Conservation (phyloP, 805 yeast species). For the Starmerella sp. region DNA sequence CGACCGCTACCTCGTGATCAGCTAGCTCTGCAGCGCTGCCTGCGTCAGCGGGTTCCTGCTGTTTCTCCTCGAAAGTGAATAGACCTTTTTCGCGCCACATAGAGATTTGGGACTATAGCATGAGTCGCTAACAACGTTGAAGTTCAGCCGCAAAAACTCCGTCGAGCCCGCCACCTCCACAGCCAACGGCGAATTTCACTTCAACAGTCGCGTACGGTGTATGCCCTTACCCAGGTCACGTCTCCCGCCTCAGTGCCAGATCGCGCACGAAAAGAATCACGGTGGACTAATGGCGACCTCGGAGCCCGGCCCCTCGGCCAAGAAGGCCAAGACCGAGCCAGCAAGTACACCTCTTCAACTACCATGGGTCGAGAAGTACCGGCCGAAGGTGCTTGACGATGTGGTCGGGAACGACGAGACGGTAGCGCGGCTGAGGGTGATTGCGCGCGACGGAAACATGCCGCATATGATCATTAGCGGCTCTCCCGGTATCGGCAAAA, state of each 20-base stretch:
- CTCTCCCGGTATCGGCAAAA: conserved; percentile 93
- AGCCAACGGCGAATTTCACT: background rate
- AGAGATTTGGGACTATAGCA: too few species aligned
- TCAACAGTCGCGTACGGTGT: background rate
- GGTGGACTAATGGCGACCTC: background rate
- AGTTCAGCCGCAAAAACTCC: too few species aligned
- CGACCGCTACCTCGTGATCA: too few species aligned
- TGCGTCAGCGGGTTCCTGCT: too few species aligned
- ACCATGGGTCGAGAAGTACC: conserved; percentile 82
- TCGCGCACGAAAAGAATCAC: background rate
- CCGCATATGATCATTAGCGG: conserved; percentile 93
- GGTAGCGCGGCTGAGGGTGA: conserved; percentile 66
- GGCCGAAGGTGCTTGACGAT: conserved; percentile 69
- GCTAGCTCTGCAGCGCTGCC: too few species aligned
- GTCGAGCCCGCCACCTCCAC: too few species aligned
- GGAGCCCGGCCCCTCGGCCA: conserved; percentile 19
- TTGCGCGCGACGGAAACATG: conserved; percentile 89
- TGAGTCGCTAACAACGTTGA: too few species aligned
- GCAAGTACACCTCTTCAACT: conserved; percentile 13
- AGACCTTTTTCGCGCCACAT: too few species aligned
- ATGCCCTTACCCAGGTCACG: background rate
- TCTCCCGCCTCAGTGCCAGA: background rate
- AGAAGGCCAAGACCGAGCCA: conserved; percentile 8
- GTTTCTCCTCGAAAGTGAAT: too few species aligned
- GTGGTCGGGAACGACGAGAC: conserved; percentile 93